phyloP scores from a whole-genome alignment of 2,329 filamentous ascomycete genomes.

The Elsinoe australis region DNA sequence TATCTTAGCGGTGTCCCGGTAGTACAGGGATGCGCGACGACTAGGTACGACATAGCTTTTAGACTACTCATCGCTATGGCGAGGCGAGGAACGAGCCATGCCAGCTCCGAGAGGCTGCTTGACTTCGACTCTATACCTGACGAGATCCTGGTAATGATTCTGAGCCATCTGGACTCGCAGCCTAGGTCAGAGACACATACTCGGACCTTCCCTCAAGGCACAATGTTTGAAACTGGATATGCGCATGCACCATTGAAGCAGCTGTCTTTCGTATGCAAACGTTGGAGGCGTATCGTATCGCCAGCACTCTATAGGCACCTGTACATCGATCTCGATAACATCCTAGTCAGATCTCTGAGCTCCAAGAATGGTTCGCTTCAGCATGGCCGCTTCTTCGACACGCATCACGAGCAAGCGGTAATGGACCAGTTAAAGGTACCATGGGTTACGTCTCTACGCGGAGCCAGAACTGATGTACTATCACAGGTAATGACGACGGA shows the following conservation, averaged over 20 bases:
- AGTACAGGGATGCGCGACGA: too few relatives aligned
- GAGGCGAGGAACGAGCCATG: too few relatives aligned
- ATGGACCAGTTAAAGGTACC: not conserved
- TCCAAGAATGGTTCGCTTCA: not conserved
- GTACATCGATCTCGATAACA: not conserved
- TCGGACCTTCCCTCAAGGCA: not conserved
- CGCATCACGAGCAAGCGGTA: not conserved
- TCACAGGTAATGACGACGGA: too few relatives aligned
- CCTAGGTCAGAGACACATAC: slow-evolving; percentile 1
- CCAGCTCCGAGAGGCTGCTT: too few relatives aligned
- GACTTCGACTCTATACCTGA: not conserved
- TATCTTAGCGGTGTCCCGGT: too few relatives aligned
- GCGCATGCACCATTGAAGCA: not conserved
- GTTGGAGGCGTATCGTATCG: slow-evolving; percentile 8
- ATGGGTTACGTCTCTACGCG: too few relatives aligned
- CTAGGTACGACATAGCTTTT: too few relatives aligned
- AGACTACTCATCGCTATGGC: too few relatives aligned
- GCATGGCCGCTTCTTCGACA: slow-evolving; percentile 2
- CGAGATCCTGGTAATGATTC: slow-evolving; percentile 7
- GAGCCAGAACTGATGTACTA: too few relatives aligned
- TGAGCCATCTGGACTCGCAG: slow-evolving; percentile 1
- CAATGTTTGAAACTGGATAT: not conserved
- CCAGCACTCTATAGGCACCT: not conserved
- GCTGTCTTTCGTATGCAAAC: slow-evolving; percentile 4
- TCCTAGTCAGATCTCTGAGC: not conserved